These are phyloP conservation scores for Teunomyces pallodes DNA, from an alignment of 805 yeast genomes.

Conservation along the genomic window DNA sequence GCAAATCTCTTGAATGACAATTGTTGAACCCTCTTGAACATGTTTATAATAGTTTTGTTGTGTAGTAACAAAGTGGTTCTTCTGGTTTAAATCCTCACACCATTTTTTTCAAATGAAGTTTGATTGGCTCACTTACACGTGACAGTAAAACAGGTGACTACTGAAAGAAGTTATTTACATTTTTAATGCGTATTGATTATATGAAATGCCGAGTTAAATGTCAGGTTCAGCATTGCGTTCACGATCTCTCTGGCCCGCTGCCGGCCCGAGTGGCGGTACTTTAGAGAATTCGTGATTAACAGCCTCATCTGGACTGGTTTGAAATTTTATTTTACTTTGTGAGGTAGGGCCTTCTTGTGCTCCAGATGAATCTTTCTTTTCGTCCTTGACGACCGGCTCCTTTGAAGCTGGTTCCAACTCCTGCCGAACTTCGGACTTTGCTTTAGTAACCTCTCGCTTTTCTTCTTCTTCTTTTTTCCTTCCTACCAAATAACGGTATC, in stretches of 20 bases:
- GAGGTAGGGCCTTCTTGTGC: background rate
- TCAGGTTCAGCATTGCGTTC: no score
- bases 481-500: background rate
- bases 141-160: background rate
- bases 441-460: background rate
- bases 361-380: background rate
- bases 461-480: background rate
- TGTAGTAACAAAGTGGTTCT: slow-evolving; percentile 5
- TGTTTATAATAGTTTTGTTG: slow-evolving; percentile 12
- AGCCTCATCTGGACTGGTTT: background rate
- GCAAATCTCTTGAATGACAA: slow-evolving; percentile 40
- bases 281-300: background rate
- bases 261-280: background rate
- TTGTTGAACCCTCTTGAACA: slow-evolving; percentile 37
- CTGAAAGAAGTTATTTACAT: background rate
- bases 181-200: no score
- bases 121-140: slow-evolving; percentile 2
- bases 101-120: slow-evolving; percentile 7
- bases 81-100: slow-evolving; percentile 2
- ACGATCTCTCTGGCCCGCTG: background rate
- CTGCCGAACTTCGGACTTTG: no score
- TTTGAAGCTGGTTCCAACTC: background rate
- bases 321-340: background rate
- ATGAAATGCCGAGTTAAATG: no score
- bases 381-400: background rate